A percentile compares a stretch with the other conserved stretches of the same genome.
phyloP scores from a whole-genome alignment of 176 grass and related monocot species.

The Ensete ventricosum region DNA sequence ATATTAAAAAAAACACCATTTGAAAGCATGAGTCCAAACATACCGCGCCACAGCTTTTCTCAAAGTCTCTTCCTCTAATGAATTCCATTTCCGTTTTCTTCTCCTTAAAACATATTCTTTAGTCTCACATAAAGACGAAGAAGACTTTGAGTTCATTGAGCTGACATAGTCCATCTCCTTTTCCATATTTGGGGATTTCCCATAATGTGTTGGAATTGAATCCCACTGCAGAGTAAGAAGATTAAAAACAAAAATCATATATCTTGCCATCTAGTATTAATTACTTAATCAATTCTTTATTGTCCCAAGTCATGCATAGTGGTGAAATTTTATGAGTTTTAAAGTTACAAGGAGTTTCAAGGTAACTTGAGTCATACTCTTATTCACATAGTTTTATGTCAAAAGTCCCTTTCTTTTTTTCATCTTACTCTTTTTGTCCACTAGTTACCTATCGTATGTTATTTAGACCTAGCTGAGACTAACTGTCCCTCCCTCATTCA shows the following conservation, averaged over 20 bases:
- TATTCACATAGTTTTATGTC: too few species aligned
- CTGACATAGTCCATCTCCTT: conserved; percentile 4
- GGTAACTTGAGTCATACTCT: too few species aligned
- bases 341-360: too few species aligned
- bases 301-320: too few species aligned
- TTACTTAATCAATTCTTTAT: too few species aligned
- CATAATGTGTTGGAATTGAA: not conserved
- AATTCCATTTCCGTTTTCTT: conserved; percentile 45
- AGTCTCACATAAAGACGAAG: conserved; percentile 30
- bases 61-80: conserved; percentile 55
- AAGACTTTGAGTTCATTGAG: conserved; percentile 30
- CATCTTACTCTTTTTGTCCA: too few species aligned
- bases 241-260: not conserved
- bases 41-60: conserved; percentile 65
- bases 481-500: too few species aligned
- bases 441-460: too few species aligned
- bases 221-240: not conserved
- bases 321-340: too few species aligned
- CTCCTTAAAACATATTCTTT: conserved; percentile 36
- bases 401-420: too few species aligned
- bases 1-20: not conserved
- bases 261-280: not conserved
- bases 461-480: too few species aligned
- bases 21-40: conserved; percentile 15
- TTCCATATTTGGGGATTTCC: not conserved